Base-by-base conservation (phyloP, 2,329 filamentous ascomycete genomes). In the Exophiala dermatitidis region DNA sequence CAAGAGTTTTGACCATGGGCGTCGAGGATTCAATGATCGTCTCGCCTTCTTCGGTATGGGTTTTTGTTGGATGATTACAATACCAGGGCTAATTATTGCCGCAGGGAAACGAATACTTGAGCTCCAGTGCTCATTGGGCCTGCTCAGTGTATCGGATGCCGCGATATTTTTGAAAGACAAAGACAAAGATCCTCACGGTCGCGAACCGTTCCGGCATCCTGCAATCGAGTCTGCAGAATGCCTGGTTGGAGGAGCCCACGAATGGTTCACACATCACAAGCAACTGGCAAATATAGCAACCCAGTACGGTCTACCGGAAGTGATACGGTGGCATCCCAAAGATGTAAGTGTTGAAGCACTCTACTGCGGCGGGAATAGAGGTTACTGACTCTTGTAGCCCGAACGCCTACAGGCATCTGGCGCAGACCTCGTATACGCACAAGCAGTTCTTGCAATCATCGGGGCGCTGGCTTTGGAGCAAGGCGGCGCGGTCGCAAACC, bases 1-100 rank as follows among this genome's bases (percentile, higher is more conserved):
- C 71, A 97, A 97, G 80, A 96, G 90, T 72, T 97, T 95, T 67
- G 91, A 98, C 68, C 90, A 97, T 67, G 93, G 90, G 48, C 79
- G 89, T 66, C 84, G 90, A 76, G 91, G 91, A 1, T 95, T 91
- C 74, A 98, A 98, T 69, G 91, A 96, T 66, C 82, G 88, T 58
- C 75, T 98, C 70, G 88, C 90, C n/a, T 90, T 88, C 66, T 75
- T 95, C 50, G 91, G 89, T 94, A 79, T 54, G 74, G 66, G 19
- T 28, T 10, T 37, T 28, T 28, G 31, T 36, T 5, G 19, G 37
- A 7, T 19, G 3, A 30, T 3, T 10, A 19, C n/a, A 10, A 29
- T 29, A 5, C 44, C 3, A 5, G 12, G 33, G 44, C 12, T 38
- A 32, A 19, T 26, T 3, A 31, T 30, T 7, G 44, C 29, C 48